Percentiles rank a stretch among this genome's conserved stretches.
Evolutionary conservation across 805 yeast genomes (phyloP).

Genomic region (Candida boleticola): DNA sequence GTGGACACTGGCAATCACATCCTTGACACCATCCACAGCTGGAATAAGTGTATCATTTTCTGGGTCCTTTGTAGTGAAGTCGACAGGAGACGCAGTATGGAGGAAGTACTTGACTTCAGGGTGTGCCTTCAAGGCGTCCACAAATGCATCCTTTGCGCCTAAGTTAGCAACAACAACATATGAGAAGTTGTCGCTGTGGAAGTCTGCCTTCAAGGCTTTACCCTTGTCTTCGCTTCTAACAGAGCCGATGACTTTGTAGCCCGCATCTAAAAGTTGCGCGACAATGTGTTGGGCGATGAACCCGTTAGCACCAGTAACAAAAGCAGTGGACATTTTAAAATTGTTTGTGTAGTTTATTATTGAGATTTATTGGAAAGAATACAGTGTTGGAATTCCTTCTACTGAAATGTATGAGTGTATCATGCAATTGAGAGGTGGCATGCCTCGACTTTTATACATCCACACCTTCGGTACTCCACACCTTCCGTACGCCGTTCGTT

Average conservation of each 20-base stretch:
- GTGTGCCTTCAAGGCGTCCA: constrained; percentile 41
- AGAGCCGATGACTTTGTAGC: constrained; percentile 6
- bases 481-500: too few relatives aligned
- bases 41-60: constrained; percentile 54
- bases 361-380: too few relatives aligned
- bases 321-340: constrained; percentile 26
- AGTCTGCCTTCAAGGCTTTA: constrained; percentile 25
- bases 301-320: constrained; percentile 55
- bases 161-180: constrained; percentile 50
- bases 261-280: constrained; percentile 34
- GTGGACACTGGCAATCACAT: constrained; percentile 49
- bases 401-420: too few relatives aligned
- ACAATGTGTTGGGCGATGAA: constrained; percentile 52
- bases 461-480: too few relatives aligned
- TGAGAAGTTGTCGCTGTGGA: constrained; percentile 31
- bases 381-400: too few relatives aligned
- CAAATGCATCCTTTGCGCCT: constrained; percentile 42
- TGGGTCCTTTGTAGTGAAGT: constrained; percentile 40
- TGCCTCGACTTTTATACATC: too few relatives aligned
- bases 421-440: too few relatives aligned
- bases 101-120: constrained; percentile 52
- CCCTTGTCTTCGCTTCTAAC: constrained; percentile 44
- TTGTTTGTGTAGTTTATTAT: too few relatives aligned
- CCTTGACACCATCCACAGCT: constrained; percentile 53
- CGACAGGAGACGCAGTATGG: constrained; percentile 63